Evolutionary conservation across 352 stramenopile genomes (phyloP).

Genomic region (Phytophthora citrophthora): DNA sequence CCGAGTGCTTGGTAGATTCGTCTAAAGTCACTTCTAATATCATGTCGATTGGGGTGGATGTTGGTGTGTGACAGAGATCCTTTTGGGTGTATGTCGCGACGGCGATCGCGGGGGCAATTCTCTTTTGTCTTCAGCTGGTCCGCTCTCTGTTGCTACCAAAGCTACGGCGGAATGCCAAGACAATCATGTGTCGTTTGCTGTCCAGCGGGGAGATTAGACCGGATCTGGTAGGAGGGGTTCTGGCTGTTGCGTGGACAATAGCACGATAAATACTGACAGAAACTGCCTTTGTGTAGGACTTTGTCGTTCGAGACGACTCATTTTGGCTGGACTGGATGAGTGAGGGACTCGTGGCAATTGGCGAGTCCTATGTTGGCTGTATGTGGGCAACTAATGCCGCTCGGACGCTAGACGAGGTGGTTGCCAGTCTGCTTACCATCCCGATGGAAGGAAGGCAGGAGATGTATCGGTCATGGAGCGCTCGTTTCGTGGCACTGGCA

Average conservation of each 20-base stretch:
- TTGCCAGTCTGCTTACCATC: conserved; percentile 80
- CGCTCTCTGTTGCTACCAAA: conserved; percentile 79
- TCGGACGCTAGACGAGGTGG: conserved; percentile 70
- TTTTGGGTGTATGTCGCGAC: conserved; percentile 83
- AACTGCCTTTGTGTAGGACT: conserved; percentile 49
- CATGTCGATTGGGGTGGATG: conserved; percentile 7
- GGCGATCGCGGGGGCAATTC: conserved; percentile 56
- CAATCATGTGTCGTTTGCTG: conserved; percentile 78
- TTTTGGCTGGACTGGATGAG: conserved; percentile 91
- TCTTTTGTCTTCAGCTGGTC: conserved; percentile 71
- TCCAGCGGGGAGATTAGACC: conserved; percentile 64
- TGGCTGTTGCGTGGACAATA: too few relatives aligned
- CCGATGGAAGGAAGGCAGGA: conserved; percentile 82
- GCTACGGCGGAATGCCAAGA: conserved; percentile 66
- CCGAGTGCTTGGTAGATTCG: not conserved
- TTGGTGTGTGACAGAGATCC: conserved; percentile 49
- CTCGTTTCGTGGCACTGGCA: conserved; percentile 73
- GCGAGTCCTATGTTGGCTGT: conserved; percentile 80
- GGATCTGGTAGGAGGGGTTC: conserved; percentile 43
- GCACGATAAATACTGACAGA: not conserved
- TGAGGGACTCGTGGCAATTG: conserved; percentile 81
- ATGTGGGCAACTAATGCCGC: conserved; percentile 69
- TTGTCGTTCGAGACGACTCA: conserved; percentile 76
- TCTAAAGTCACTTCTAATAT: conserved; percentile 23
- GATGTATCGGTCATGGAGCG: conserved; percentile 88